phyloP scores from a whole-genome alignment of 208 protist genomes.

The Leishmania amazonensis region DNA sequence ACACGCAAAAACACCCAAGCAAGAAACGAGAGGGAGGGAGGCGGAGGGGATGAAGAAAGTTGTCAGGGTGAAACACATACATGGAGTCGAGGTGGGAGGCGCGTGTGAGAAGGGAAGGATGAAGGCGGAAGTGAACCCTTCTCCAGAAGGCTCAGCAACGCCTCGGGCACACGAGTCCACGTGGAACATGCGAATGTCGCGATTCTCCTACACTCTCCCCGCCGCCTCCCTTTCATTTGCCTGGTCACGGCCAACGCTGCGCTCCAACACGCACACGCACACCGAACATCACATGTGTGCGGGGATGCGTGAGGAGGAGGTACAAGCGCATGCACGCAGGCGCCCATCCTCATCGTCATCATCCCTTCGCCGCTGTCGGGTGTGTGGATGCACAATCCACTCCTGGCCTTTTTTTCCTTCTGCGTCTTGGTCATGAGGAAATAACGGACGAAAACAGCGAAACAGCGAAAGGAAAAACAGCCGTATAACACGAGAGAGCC shows the following conservation, averaged over 20 bases:
- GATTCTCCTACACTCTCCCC: not conserved
- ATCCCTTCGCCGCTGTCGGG: not conserved
- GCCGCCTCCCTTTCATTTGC: not conserved
- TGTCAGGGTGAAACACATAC: not conserved
- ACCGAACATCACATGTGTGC: not conserved
- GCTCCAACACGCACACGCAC: not conserved
- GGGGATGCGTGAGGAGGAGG: not conserved
- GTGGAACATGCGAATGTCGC: not conserved
- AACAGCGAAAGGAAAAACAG: slow-evolving; percentile 11
- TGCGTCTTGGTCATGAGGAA: not conserved
- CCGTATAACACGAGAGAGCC: not conserved
- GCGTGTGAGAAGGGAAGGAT: not conserved
- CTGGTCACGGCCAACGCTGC: not conserved
- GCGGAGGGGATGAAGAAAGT: not conserved
- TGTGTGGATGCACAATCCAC: too few relatives aligned
- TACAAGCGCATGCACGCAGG: not conserved
- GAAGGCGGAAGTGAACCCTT: not conserved
- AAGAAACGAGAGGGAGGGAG: not conserved
- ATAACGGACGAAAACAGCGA: not conserved
- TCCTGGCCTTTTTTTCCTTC: not conserved
- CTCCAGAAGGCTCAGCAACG: not conserved
- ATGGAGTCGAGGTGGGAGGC: not conserved
- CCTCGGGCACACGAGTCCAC: not conserved
- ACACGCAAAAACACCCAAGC: too few relatives aligned
- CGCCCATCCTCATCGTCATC: not conserved